phyloP scores from a whole-genome alignment of 2,329 filamentous ascomycete genomes.

The Ceratocystis colombiana region DNA sequence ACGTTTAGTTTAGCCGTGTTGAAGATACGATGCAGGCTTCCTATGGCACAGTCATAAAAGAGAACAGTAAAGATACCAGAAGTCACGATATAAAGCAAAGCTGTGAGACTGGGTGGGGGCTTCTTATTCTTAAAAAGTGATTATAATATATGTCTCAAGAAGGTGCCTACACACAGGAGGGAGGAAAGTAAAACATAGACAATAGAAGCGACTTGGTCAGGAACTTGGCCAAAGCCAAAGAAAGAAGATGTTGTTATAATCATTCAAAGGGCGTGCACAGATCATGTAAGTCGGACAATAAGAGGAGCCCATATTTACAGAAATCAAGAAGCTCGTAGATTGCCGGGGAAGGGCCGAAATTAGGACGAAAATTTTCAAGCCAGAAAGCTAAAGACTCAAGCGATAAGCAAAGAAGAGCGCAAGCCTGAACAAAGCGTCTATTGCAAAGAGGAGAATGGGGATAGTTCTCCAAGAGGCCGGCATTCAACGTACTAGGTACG shows the following conservation, averaged over 20 bases:
- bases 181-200: neutral
- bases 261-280: conserved; percentile 13
- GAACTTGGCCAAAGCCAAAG: neutral
- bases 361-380: conserved; percentile 14
- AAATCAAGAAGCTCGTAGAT: conserved; percentile 4
- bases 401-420: neutral
- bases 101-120: neutral
- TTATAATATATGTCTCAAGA: neutral
- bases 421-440: neutral
- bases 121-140: conserved; percentile 3
- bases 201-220: neutral
- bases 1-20: neutral
- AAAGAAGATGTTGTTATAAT: neutral
- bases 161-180: neutral
- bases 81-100: neutral
- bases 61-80: neutral
- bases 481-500: neutral
- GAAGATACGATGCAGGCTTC: neutral
- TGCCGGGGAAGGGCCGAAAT: conserved; percentile 15
- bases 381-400: neutral
- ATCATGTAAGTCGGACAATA: conserved; percentile 14
- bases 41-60: neutral
- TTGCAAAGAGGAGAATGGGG: neutral
- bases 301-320: conserved; percentile 10
- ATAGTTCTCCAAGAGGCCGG: neutral